Conservation (phyloP, 108 stramenopile genomes). For the Nannochloropsis granulata region DNA sequence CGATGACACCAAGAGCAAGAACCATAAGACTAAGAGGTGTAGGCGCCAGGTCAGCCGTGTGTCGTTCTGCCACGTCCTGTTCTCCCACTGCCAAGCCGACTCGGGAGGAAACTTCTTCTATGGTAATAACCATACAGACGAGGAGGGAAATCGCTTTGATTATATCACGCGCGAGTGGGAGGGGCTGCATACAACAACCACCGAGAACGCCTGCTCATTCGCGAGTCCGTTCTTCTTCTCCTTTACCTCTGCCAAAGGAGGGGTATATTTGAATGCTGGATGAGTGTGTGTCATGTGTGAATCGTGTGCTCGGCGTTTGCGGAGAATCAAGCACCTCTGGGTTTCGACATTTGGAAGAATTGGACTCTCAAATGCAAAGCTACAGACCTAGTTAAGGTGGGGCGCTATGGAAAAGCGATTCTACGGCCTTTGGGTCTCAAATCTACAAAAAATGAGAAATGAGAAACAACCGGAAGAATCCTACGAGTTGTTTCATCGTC, state of each 20-base stretch:
- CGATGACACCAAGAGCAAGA: neutral
- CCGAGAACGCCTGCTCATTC: neutral
- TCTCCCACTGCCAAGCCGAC: neutral
- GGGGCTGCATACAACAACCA: neutral
- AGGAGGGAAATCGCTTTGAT: neutral
- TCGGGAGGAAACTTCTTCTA: neutral
- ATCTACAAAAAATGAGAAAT: too few species aligned
- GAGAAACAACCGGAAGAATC: too few species aligned
- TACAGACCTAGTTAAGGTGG: neutral
- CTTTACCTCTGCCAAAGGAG: neutral
- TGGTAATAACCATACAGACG: neutral
- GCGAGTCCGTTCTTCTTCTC: neutral
- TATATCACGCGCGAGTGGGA: neutral
- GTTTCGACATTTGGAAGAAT: neutral
- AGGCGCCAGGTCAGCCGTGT: neutral
- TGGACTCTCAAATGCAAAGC: neutral
- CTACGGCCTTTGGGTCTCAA: too few species aligned
- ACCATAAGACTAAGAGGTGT: neutral
- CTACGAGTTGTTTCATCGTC: too few species aligned
- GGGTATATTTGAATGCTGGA: neutral
- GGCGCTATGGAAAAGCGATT: neutral
- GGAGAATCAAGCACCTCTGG: neutral
- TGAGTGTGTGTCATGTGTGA: neutral
- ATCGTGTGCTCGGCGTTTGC: neutral
- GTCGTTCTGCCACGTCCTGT: neutral